A percentile compares a stretch with the other conserved stretches of the same genome.
These are phyloP conservation scores for Lactifluus hygrophoroides DNA, from an alignment of 768 basidiomycete species.

Conservation along the genomic window DNA sequence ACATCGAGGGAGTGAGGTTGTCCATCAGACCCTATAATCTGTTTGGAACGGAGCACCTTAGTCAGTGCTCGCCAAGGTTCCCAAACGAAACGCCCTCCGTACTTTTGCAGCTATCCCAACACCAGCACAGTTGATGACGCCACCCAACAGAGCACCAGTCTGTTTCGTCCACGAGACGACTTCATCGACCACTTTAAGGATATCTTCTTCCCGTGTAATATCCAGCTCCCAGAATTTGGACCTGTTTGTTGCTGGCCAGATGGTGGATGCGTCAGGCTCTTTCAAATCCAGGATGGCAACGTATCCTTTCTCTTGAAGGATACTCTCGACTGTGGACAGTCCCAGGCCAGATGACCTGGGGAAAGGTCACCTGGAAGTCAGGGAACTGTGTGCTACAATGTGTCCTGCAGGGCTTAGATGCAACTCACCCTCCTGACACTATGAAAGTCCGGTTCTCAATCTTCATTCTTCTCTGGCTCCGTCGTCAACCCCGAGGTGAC, in stretches of 20 bases:
- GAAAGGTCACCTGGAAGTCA: not conserved
- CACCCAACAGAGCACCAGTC: slow-evolving; percentile 42
- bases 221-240: slow-evolving; percentile 22
- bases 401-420: not conserved
- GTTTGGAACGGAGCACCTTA: slow-evolving; percentile 2
- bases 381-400: not conserved
- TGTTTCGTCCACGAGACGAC: slow-evolving; percentile 23
- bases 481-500: not conserved
- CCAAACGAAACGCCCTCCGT: not conserved
- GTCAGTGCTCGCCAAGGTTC: not conserved
- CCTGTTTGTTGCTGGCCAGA: not conserved
- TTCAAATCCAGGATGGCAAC: slow-evolving; percentile 43
- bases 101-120: slow-evolving; percentile 33
- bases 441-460: slow-evolving; percentile 45
- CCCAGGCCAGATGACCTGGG: slow-evolving; percentile 50
- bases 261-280: slow-evolving; percentile 23
- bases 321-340: slow-evolving; percentile 40
- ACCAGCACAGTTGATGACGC: slow-evolving; percentile 53
- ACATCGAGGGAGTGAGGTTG: slow-evolving; percentile 41
- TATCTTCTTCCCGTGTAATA: slow-evolving; percentile 24
- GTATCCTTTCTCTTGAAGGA: slow-evolving; percentile 30
- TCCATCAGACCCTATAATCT: slow-evolving; percentile 41
- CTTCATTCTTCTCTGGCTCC: slow-evolving; percentile 34
- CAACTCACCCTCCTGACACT: slow-evolving; percentile 46
- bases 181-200: slow-evolving; percentile 22